Conservation (phyloP, 2,329 filamentous ascomycete species). For the Didymosphaeria variabile region DNA sequence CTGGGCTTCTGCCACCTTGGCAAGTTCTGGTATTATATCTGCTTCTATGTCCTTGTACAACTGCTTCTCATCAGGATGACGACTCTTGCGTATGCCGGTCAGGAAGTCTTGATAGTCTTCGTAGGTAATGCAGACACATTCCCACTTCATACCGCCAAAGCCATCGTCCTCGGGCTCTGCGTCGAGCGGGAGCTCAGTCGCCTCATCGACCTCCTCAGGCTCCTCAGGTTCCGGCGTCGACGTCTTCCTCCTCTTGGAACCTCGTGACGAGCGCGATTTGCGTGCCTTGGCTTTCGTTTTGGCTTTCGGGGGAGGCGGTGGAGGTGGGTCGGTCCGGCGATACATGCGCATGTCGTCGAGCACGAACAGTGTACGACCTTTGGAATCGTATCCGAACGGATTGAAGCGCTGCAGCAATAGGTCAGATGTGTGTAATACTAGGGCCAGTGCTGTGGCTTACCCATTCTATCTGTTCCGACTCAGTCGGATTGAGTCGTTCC, state of each 20-base stretch:
- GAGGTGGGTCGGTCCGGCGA: slow-evolving; percentile 78
- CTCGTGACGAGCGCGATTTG: slow-evolving; percentile 45
- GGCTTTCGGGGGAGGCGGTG: slow-evolving; percentile 66
- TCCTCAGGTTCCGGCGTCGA: slow-evolving; percentile 57
- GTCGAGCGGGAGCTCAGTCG: slow-evolving; percentile 43
- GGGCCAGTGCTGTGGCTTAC: slow-evolving; percentile 59
- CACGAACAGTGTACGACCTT: slow-evolving; percentile 88
- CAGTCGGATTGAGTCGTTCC: slow-evolving; percentile 84
- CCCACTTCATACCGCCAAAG: slow-evolving; percentile 83
- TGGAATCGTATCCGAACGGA: slow-evolving; percentile 85
- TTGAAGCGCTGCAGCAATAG: slow-evolving; percentile 67
- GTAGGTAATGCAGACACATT: slow-evolving; percentile 85
- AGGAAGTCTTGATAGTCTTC: slow-evolving; percentile 79
- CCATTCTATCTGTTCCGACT: slow-evolving; percentile 84
- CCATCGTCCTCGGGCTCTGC: slow-evolving; percentile 64
- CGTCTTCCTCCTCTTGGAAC: slow-evolving; percentile 73
- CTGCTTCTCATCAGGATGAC: slow-evolving; percentile 84
- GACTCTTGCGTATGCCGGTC: slow-evolving; percentile 74
- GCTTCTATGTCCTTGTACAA: slow-evolving; percentile 76
- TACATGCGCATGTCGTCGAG: slow-evolving; percentile 95
- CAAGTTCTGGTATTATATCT: slow-evolving; percentile 83
- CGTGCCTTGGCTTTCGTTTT: slow-evolving; percentile 43
- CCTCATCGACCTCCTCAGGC: slow-evolving; percentile 55
- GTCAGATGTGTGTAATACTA: slow-evolving; percentile 25
- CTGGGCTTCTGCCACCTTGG: slow-evolving; percentile 75